Evolutionary conservation across 2,329 filamentous ascomycete genomes (phyloP).

Genomic region (Cordyceps fumosorosea): DNA sequence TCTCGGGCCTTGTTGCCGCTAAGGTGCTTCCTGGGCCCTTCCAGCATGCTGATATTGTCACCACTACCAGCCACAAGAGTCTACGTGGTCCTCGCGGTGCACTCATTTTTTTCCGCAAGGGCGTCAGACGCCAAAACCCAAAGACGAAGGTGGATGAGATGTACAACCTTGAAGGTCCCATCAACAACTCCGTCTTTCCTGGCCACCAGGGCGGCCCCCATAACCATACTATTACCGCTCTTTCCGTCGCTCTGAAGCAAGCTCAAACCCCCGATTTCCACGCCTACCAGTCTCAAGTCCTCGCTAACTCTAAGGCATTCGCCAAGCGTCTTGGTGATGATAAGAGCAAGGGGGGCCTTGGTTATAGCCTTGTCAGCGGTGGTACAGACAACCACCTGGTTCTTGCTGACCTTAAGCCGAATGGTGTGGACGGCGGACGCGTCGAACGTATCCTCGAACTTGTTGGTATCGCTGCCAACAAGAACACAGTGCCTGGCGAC

Average conservation of each 20-base stretch:
- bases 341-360: slow-evolving; percentile 70
- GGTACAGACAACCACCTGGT: slow-evolving; percentile 98
- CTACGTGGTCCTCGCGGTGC: slow-evolving; percentile 90
- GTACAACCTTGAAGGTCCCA: slow-evolving; percentile 87
- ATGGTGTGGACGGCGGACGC: slow-evolving; percentile 78
- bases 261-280: slow-evolving; percentile 85
- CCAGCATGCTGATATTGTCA: slow-evolving; percentile 85
- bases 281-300: slow-evolving; percentile 82
- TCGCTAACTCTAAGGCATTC: slow-evolving; percentile 86
- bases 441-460: slow-evolving; percentile 88
- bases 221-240: slow-evolving; percentile 97
- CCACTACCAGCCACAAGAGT: slow-evolving; percentile 97
- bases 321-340: slow-evolving; percentile 58
- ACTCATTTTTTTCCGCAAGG: slow-evolving; percentile 97
- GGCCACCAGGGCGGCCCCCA: slow-evolving; percentile 97
- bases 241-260: slow-evolving; percentile 92
- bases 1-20: slow-evolving; percentile 88
- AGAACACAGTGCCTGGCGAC: slow-evolving; percentile 97
- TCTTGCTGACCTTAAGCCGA: slow-evolving; percentile 82
- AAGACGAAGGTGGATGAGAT: slow-evolving; percentile 81
- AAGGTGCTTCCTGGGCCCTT: slow-evolving; percentile 90
- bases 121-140: slow-evolving; percentile 72
- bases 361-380: slow-evolving; percentile 84
- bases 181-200: slow-evolving; percentile 95
- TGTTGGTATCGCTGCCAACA: slow-evolving; percentile 95